Evolutionary conservation across 495 filamentous ascomycete species (phyloP).

Genomic region (Neurospora tetraspora): DNA sequence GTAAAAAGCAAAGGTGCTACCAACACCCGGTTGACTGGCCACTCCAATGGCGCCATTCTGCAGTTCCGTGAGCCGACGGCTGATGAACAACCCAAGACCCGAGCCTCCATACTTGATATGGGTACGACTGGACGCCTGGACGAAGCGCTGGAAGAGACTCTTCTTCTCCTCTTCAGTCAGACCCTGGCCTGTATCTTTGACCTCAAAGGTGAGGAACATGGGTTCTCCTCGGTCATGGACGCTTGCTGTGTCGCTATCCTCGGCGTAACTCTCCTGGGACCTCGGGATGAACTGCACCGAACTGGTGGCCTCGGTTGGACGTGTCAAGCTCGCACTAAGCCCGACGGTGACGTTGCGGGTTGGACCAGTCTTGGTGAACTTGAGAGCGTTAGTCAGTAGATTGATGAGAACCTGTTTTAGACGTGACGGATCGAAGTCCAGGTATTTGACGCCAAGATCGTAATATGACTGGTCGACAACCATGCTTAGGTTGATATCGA

Average conservation of each 20-base stretch:
- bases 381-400: constrained; percentile 62
- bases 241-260: constrained; percentile 7
- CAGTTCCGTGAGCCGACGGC: constrained; percentile 58
- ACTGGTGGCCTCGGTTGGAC: constrained; percentile 22
- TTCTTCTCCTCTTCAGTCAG: constrained; percentile 57
- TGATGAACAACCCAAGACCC: constrained; percentile 71
- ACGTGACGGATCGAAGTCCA: constrained; percentile 58
- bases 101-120: constrained; percentile 68
- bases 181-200: constrained; percentile 66
- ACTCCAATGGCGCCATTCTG: constrained; percentile 73
- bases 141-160: constrained; percentile 63
- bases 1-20: constrained; percentile 74
- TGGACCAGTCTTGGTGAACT: constrained; percentile 52
- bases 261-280: constrained; percentile 8
- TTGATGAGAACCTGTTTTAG: constrained; percentile 68
- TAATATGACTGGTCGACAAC: constrained; percentile 46
- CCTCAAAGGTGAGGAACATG: constrained; percentile 56
- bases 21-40: constrained; percentile 51
- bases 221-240: constrained; percentile 16
- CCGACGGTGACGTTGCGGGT: constrained; percentile 26
- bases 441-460: constrained; percentile 49
- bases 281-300: constrained; percentile 27
- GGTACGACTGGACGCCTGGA: constrained; percentile 62
- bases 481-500: constrained; percentile 55
- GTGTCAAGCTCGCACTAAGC: constrained; percentile 19